Evolutionary conservation across 257 asterid genomes (phyloP).

Genomic region (Oldenlandia corymbosa): DNA sequence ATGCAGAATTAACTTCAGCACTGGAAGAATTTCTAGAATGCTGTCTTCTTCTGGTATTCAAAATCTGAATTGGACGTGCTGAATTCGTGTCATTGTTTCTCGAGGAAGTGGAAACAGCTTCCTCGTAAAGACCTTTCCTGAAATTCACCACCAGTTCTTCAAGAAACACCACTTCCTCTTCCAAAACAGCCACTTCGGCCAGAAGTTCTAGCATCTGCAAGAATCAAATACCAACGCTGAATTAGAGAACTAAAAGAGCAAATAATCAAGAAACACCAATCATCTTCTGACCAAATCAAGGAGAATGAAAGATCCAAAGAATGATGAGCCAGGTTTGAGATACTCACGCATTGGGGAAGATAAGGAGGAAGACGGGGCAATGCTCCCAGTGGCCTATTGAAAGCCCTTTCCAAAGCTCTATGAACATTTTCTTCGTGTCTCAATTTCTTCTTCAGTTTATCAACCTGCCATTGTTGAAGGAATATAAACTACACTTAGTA

Average conservation of each 20-base stretch:
- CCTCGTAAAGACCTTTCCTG: constrained; percentile 65
- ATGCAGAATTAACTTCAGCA: constrained; percentile 36
- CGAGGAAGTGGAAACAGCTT: constrained; percentile 50
- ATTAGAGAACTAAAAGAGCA: background rate
- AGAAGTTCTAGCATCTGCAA: constrained; percentile 80
- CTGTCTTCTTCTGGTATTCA: constrained; percentile 33
- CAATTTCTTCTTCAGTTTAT: constrained; percentile 76
- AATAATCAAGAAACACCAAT: no score
- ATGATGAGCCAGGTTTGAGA: background rate
- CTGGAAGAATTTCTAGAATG: constrained; percentile 61
- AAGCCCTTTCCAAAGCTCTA: constrained; percentile 78
- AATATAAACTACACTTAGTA: background rate
- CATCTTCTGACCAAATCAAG: background rate
- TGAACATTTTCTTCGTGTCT: constrained; percentile 87
- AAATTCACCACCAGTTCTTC: constrained; percentile 64
- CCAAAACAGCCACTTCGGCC: constrained; percentile 94
- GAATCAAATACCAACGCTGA: background rate
- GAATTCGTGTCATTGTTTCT: constrained; percentile 25
- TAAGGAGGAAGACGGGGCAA: constrained; percentile 91
- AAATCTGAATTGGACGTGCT: constrained; percentile 11
- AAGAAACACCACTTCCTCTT: constrained; percentile 84
- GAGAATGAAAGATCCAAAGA: constrained; percentile 6
- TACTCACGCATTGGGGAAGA: constrained; percentile 77
- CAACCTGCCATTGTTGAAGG: constrained; percentile 50
- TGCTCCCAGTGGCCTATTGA: constrained; percentile 76